Conservation (phyloP, 73 alveolate species). For the Paramecium sexaurelia region DNA sequence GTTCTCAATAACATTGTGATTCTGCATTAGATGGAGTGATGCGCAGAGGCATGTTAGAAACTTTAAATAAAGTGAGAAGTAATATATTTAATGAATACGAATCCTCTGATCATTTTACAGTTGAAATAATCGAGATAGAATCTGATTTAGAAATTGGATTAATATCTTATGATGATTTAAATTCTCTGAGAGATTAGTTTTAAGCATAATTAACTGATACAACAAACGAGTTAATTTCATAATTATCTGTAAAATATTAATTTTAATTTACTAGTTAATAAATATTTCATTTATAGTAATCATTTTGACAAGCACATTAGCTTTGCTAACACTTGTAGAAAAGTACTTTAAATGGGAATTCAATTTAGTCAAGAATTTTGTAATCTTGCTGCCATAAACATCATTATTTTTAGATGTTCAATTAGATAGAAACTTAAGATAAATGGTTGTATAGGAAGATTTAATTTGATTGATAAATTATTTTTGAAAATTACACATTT, state of each 20-base stretch:
- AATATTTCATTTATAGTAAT: background rate
- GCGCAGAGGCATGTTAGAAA: slow-evolving; percentile 10
- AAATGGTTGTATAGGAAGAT: slow-evolving; percentile 18
- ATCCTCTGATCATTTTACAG: background rate
- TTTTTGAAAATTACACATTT: too few species aligned
- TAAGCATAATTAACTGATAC: background rate
- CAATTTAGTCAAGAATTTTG: background rate
- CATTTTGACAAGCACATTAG: background rate
- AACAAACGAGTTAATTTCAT: background rate
- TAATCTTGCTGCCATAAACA: background rate
- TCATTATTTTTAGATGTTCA: slow-evolving; percentile 17
- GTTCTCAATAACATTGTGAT: slow-evolving; percentile 42
- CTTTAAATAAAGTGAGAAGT: background rate
- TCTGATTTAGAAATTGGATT: slow-evolving; percentile 22
- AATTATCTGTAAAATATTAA: background rate
- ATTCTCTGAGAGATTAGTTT: background rate
- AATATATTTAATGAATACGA: background rate
- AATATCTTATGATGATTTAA: slow-evolving; percentile 12
- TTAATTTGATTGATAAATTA: background rate
- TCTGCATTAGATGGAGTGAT: slow-evolving; percentile 1
- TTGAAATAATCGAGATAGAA: background rate
- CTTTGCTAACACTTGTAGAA: background rate
- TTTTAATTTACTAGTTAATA: background rate
- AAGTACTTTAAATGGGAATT: slow-evolving; percentile 26
- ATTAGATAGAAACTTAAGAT: slow-evolving; percentile 36